Conservation (phyloP, 805 yeast species). For the Kuraishia capsulata region DNA sequence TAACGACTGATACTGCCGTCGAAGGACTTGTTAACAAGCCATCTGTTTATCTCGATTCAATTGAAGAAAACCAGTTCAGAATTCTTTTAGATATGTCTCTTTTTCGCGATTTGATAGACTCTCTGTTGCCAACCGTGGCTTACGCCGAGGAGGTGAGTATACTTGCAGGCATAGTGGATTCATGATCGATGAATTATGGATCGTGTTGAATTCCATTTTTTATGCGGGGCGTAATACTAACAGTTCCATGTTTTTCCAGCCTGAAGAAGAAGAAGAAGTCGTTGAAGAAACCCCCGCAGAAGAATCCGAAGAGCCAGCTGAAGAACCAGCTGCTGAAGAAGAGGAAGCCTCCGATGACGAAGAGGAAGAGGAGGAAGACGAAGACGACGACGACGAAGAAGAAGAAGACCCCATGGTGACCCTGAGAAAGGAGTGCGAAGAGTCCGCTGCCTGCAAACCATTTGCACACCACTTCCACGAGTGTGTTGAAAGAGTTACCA, state of each 20-base stretch:
- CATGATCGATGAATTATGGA: no score
- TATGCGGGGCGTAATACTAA: conserved; percentile 3
- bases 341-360: conserved; percentile 24
- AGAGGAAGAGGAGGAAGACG: conserved; percentile 29
- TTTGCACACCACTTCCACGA: conserved; percentile 85
- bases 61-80: no score
- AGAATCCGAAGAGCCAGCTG: conserved; percentile 63
- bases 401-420: conserved; percentile 57
- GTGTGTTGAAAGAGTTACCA: conserved; percentile 91
- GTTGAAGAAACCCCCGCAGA: conserved; percentile 38
- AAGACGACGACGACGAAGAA: conserved; percentile 45
- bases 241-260: conserved; percentile 10
- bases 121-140: conserved; percentile 70
- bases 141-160: conserved; percentile 60
- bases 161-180: no score
- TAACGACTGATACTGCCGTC: no score
- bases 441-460: conserved; percentile 58
- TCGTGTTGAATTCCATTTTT: neutral
- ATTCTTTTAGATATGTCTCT: conserved; percentile 33
- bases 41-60: no score
- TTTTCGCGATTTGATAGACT: conserved; percentile 70
- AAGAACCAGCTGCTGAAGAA: conserved; percentile 59
- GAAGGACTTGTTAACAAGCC: no score
- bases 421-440: conserved; percentile 59
- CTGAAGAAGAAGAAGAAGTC: conserved; percentile 16